A percentile compares a stretch with the other conserved stretches of the same genome.
phyloP scores from a whole-genome alignment of 768 basidiomycete species.

The Daedaleopsis nitida region DNA sequence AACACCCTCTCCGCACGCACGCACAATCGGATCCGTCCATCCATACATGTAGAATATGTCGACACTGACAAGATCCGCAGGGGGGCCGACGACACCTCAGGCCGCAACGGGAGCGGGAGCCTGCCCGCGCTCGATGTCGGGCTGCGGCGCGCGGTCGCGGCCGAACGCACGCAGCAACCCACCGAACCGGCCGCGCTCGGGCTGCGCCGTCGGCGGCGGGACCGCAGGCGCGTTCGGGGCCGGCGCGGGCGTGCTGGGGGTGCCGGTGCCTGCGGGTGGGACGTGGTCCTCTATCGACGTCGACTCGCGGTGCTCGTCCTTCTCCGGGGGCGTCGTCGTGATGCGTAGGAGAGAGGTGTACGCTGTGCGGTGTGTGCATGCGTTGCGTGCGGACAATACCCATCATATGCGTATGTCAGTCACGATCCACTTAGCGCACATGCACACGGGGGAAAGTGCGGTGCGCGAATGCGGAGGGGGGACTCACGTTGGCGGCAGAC shows the following conservation, averaged over 20 bases:
- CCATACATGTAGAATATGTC: too few species aligned
- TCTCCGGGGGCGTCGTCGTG: conserved; percentile 63
- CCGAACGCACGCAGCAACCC: conserved; percentile 26
- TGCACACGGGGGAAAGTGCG: too few species aligned
- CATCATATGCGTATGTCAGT: too few species aligned
- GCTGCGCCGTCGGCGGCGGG: conserved; percentile 13
- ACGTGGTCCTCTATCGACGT: conserved; percentile 23
- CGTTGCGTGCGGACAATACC: too few species aligned
- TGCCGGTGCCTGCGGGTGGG: conserved; percentile 1
- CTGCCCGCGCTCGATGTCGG: conserved; percentile 30
- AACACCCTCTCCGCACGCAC: too few species aligned
- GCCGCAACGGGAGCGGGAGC: conserved; percentile 19
- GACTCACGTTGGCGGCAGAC: conserved; percentile 91
- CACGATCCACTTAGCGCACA: too few species aligned
- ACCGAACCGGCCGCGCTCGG: conserved; percentile 22
- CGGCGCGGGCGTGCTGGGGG: background rate
- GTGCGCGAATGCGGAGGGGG: too few species aligned
- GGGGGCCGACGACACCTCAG: too few species aligned
- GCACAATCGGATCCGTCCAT: background rate
- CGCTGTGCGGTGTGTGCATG: conserved; percentile 47
- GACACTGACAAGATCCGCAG: too few species aligned
- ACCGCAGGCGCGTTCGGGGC: conserved; percentile 5
- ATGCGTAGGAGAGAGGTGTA: conserved; percentile 88
- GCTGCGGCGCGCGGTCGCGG: conserved; percentile 20
- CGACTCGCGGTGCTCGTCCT: conserved; percentile 33